phyloP scores from a whole-genome alignment of 805 yeast species.

The Metschnikowia continentalis region DNA sequence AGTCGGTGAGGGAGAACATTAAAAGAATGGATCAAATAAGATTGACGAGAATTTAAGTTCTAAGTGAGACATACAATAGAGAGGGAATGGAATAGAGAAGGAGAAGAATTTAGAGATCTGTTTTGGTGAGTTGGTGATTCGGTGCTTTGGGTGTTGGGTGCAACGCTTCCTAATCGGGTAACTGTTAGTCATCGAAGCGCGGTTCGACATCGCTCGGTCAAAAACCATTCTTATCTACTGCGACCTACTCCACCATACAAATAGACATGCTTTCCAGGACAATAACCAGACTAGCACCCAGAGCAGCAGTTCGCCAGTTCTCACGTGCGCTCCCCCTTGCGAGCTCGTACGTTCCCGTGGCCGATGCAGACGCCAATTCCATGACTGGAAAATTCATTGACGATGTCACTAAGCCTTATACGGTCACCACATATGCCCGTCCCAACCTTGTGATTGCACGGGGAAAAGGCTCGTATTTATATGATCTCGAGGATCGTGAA shows the following conservation, averaged over 20 bases:
- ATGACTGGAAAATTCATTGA: constrained; percentile 40
- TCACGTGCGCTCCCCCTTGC: background rate
- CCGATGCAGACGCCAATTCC: constrained; percentile 30
- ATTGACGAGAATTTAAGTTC: no score
- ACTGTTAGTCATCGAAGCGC: constrained; percentile 20
- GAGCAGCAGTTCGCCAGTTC: background rate
- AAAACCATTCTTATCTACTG: background rate
- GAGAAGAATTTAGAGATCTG: no score
- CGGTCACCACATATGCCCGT: constrained; percentile 76
- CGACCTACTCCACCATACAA: background rate
- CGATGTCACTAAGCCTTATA: constrained; percentile 46
- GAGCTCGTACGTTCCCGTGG: constrained; percentile 16
- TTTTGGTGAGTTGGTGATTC: background rate
- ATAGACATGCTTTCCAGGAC: background rate
- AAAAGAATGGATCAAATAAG: no score
- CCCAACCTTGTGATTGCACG: constrained; percentile 73
- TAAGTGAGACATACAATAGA: no score
- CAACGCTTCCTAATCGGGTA: constrained; percentile 12
- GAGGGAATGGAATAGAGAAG: no score
- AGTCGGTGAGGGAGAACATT: no score
- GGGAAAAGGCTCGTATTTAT: constrained; percentile 77
- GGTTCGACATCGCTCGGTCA: constrained; percentile 13
- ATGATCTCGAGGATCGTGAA: constrained; percentile 73
- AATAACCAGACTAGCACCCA: background rate
- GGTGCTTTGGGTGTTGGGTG: background rate